Percentiles rank a stretch among this genome's conserved stretches.
Conservation (phyloP, 148 eudicot genomes). For the Dysphania ambrosioides region DNA sequence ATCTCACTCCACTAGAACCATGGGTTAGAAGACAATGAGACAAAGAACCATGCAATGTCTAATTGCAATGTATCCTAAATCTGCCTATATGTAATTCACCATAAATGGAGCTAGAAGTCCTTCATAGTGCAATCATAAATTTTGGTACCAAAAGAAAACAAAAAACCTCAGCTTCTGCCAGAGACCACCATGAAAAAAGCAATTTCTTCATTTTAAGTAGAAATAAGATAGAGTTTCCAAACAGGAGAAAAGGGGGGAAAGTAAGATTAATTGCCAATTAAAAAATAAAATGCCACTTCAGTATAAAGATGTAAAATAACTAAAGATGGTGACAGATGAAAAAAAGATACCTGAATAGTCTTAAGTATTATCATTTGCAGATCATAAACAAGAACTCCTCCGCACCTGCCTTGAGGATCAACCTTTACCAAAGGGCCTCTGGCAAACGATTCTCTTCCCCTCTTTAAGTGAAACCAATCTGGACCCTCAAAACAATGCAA, state of each 20-base stretch:
- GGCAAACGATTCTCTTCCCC: slow-evolving; percentile 87
- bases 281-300: background rate
- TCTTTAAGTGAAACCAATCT: slow-evolving; percentile 84
- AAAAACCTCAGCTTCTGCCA: slow-evolving; percentile 6
- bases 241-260: background rate
- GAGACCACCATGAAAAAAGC: background rate
- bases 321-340: slow-evolving; percentile 20
- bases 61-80: background rate
- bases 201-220: background rate
- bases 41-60: background rate
- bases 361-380: slow-evolving; percentile 89
- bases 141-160: background rate
- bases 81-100: background rate
- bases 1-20: background rate
- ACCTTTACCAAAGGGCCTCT: slow-evolving; percentile 86
- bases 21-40: background rate
- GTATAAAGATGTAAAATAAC: slow-evolving; percentile 15
- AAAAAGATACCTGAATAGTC: slow-evolving; percentile 83
- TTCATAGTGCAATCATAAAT: background rate
- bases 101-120: background rate
- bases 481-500: slow-evolving; percentile 99
- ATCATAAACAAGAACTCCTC: slow-evolving; percentile 85
- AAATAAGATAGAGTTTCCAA: background rate
- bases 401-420: slow-evolving; percentile 97
- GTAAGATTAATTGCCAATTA: background rate